Base-by-base conservation (phyloP, 2,329 filamentous ascomycete genomes). In the Fusarium gaditjirri region DNA sequence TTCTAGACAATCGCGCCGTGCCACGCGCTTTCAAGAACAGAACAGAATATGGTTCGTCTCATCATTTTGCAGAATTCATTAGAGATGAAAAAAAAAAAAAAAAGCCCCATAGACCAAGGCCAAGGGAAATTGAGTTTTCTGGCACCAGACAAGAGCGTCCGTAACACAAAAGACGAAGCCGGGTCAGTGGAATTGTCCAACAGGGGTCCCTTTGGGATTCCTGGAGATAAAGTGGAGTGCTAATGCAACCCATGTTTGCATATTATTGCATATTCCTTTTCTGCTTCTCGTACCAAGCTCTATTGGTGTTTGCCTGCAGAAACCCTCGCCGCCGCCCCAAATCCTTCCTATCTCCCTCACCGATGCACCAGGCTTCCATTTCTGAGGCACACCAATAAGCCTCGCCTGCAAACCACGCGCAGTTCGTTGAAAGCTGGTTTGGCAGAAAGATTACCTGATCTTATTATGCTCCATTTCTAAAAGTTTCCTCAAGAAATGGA, bases 301-400 rank as follows among this genome's bases (percentile, higher is more conserved):
- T 49, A 66, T 76, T 74, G 65, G 70, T 72, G 62, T 65, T 57
- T 58, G 55, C 70, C 68, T 71, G 65, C 74, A 76, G 74, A 67
- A 68, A 60, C 49, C 39, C 42, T 54, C 31, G 44, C 50, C 61
- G 47, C 56, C 42, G 44, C 53, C 55, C 39, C 47, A 61, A 59
- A 57, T 50, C 33, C 71, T 65, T 73, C 47, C 61, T 43, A 50
- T 61, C 59, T 57, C 42, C 35, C 38, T 72, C 65, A 71, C 70
- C 70, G 65, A 67, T 50, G 56, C n/a, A 53, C 46, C 49, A 56
- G 61, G 56, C 57, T 66, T 49, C 47, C 56, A 62, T 61, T 14
- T 50, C 42, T n/a, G 29, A 55, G 42, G 27, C 47, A 68, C 53
- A 54, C 42, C 41, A 59, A 70, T 39, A 49, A 65, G 49, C 50